These are phyloP conservation scores for Porphyra umbilicalis DNA, from an alignment of 31 red algal species.

Conservation along the genomic window DNA sequence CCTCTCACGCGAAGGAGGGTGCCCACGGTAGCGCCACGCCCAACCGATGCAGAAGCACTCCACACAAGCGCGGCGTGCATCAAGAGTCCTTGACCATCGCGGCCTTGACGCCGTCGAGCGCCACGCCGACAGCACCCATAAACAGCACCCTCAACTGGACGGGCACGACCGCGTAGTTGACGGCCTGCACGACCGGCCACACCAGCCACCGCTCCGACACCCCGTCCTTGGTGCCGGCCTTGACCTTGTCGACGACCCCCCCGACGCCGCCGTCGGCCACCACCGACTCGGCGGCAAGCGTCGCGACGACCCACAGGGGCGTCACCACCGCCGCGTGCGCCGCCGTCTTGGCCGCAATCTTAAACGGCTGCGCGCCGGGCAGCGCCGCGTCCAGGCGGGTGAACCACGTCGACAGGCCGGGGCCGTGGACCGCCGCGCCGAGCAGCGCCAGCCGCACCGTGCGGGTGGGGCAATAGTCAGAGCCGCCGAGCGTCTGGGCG, in stretches of 20 bases:
- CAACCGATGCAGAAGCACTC: neutral
- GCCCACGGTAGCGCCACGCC: neutral
- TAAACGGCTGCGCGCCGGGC: neutral
- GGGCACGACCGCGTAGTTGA: neutral
- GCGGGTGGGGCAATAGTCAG: neutral
- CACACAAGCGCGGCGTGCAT: neutral
- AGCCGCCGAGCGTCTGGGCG: neutral
- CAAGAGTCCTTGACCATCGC: neutral
- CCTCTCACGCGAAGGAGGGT: neutral
- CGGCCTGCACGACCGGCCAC: neutral
- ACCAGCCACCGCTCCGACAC: neutral
- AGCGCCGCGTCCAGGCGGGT: neutral
- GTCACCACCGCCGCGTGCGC: neutral
- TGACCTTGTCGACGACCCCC: neutral
- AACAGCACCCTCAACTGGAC: neutral
- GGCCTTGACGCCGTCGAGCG: neutral
- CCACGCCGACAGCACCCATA: neutral
- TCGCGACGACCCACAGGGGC: neutral
- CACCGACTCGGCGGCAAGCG: neutral
- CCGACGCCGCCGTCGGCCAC: neutral
- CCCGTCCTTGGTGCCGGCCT: neutral
- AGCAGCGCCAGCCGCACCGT: neutral
- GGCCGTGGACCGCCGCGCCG: neutral
- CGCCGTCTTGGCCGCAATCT: neutral
- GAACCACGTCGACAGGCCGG: neutral